phyloP scores from a whole-genome alignment of 2,329 filamentous ascomycete genomes.

The Bipolaris cookei region DNA sequence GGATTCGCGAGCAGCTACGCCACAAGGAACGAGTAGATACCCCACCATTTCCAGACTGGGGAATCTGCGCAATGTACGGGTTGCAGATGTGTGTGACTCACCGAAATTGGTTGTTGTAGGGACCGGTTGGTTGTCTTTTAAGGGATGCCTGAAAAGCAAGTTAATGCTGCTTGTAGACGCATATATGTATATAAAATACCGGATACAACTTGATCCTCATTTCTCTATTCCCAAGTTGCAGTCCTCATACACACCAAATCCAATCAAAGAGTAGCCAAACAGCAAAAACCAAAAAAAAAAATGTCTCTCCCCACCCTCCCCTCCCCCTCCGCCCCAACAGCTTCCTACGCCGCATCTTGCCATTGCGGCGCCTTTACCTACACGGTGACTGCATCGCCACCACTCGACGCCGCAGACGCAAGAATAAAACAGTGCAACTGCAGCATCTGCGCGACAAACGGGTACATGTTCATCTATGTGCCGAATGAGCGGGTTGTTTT shows the following conservation, averaged over 20 bases:
- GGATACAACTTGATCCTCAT: too few relatives aligned
- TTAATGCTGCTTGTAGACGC: too few relatives aligned
- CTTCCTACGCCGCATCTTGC: conserved; percentile 55
- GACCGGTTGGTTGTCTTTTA: too few relatives aligned
- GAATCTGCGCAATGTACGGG: neutral
- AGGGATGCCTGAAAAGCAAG: too few relatives aligned
- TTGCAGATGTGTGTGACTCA: neutral
- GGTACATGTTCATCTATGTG: neutral
- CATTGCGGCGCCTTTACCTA: conserved; percentile 62
- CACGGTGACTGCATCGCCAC: conserved; percentile 57
- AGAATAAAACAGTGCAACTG: neutral
- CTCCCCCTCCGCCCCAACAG: conserved; percentile 4
- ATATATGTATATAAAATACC: too few relatives aligned
- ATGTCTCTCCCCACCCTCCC: neutral
- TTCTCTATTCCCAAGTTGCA: too few relatives aligned
- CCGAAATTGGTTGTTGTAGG: too few relatives aligned
- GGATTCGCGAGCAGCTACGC: neutral
- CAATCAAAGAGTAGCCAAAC: too few relatives aligned
- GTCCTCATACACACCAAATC: too few relatives aligned
- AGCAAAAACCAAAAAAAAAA: neutral
- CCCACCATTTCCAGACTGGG: neutral
- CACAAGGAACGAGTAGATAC: neutral
- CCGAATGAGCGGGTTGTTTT: neutral
- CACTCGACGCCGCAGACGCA: conserved; percentile 45
- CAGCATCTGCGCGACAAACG: neutral